Conservation (phyloP, 495 filamentous ascomycete species). For the Talaromyces adpressus region DNA sequence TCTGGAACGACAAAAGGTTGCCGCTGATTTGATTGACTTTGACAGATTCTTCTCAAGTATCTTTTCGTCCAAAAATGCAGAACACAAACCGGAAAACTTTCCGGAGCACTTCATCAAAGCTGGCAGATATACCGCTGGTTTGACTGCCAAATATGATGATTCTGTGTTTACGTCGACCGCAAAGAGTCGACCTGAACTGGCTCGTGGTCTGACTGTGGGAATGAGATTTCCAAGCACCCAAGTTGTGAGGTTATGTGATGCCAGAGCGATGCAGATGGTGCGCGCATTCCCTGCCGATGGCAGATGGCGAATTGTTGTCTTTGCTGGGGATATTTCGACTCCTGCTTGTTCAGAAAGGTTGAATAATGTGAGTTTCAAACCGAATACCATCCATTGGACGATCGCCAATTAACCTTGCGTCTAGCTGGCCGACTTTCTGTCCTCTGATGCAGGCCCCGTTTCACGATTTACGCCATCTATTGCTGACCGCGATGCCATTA, state of each 20-base stretch:
- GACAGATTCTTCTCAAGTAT: conserved; percentile 30
- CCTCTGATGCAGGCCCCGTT: conserved; percentile 27
- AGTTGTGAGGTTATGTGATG: conserved; percentile 1
- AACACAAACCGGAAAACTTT: conserved; percentile 35
- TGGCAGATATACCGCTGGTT: conserved; percentile 57
- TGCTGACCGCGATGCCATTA: conserved; percentile 47
- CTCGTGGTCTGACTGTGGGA: background rate
- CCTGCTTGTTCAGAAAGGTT: background rate
- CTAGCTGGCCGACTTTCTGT: conserved; percentile 34
- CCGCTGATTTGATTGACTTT: conserved; percentile 67
- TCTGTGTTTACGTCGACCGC: conserved; percentile 36
- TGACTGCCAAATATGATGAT: conserved; percentile 49
- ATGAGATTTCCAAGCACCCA: conserved; percentile 1
- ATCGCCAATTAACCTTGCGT: too few relatives aligned
- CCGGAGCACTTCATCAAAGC: conserved; percentile 53
- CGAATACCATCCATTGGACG: too few relatives aligned
- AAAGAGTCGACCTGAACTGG: background rate
- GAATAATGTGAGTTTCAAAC: background rate
- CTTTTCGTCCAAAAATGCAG: conserved; percentile 25
- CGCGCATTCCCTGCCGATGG: background rate
- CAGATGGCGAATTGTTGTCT: background rate
- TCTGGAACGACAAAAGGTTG: conserved; percentile 58
- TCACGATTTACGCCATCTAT: conserved; percentile 36
- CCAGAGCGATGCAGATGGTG: background rate
- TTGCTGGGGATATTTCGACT: conserved; percentile 5